A percentile compares a stretch with the other conserved stretches of the same genome.
Evolutionary conservation across 805 yeast genomes (phyloP).

Genomic region (Wickerhamomyces bisporus): DNA sequence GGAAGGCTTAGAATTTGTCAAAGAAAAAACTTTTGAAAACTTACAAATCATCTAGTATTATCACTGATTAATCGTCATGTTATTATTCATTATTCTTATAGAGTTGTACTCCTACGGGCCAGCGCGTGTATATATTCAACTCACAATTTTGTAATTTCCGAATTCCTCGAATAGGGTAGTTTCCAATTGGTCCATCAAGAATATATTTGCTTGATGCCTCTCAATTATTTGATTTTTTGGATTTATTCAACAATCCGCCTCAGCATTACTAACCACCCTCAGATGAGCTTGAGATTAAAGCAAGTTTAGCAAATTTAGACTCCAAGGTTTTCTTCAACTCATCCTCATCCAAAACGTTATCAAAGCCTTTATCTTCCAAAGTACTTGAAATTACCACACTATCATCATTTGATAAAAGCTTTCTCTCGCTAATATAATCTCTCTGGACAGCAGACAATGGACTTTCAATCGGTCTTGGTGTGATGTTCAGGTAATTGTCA

Average conservation of each 20-base stretch:
- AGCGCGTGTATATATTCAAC: too few relatives aligned
- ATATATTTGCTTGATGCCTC: too few relatives aligned
- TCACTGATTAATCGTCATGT: conserved; percentile 18
- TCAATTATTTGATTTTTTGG: neutral
- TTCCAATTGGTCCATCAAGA: too few relatives aligned
- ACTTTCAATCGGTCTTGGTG: conserved; percentile 3
- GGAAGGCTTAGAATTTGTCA: conserved; percentile 57
- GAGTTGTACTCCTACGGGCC: too few relatives aligned
- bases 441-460: neutral
- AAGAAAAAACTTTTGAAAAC: conserved; percentile 38
- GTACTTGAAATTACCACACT: conserved; percentile 17
- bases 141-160: too few relatives aligned
- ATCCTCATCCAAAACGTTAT: conserved; percentile 7
- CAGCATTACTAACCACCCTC: neutral
- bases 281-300: conserved; percentile 2
- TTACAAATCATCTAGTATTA: conserved; percentile 20
- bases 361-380: conserved; percentile 5
- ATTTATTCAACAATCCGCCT: neutral
- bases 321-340: conserved; percentile 16
- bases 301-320: conserved; percentile 13
- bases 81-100: neutral
- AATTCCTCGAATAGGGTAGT: too few relatives aligned
- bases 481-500: conserved; percentile 15
- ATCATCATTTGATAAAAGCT: conserved; percentile 22
- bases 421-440: conserved; percentile 14